These are phyloP conservation scores for Xylaria arbuscula DNA, from an alignment of 2,329 filamentous ascomycete species.

Conservation along the genomic window DNA sequence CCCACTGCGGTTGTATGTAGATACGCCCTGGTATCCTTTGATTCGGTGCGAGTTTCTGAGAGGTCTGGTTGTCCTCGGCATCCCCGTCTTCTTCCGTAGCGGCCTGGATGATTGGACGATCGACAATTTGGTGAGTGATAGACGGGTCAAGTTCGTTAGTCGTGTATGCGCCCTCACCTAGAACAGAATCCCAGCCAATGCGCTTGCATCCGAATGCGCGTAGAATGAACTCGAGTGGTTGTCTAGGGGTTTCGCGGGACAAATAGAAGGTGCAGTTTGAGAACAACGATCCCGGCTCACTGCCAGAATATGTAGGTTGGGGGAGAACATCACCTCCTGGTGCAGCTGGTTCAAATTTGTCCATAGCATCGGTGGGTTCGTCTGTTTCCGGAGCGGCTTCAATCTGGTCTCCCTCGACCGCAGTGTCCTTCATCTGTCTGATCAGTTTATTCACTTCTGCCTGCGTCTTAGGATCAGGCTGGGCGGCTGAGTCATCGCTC, in stretches of 20 bases:
- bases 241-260: slow-evolving; percentile 90
- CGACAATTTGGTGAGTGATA: slow-evolving; percentile 97
- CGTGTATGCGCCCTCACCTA: slow-evolving; percentile 93
- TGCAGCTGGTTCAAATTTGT: slow-evolving; percentile 89
- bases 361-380: slow-evolving; percentile 73
- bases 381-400: slow-evolving; percentile 56
- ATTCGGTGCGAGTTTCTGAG: slow-evolving; percentile 68
- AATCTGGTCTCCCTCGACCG: slow-evolving; percentile 57
- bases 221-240: slow-evolving; percentile 91
- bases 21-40: slow-evolving; percentile 88
- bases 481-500: slow-evolving; percentile 62
- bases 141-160: slow-evolving; percentile 85
- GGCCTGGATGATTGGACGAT: slow-evolving; percentile 80
- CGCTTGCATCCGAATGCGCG: slow-evolving; percentile 95
- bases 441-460: slow-evolving; percentile 76
- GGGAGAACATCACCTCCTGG: slow-evolving; percentile 86
- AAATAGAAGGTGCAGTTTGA: slow-evolving; percentile 90
- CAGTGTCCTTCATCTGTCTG: slow-evolving; percentile 71
- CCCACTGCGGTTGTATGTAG: slow-evolving; percentile 97
- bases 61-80: slow-evolving; percentile 70
- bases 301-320: slow-evolving; percentile 77
- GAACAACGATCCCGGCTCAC: slow-evolving; percentile 80
- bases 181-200: slow-evolving; percentile 91
- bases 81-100: slow-evolving; percentile 61
- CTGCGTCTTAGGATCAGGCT: slow-evolving; percentile 71